Conservation (phyloP, 495 filamentous ascomycete species). For the Neurospora intermedia region DNA sequence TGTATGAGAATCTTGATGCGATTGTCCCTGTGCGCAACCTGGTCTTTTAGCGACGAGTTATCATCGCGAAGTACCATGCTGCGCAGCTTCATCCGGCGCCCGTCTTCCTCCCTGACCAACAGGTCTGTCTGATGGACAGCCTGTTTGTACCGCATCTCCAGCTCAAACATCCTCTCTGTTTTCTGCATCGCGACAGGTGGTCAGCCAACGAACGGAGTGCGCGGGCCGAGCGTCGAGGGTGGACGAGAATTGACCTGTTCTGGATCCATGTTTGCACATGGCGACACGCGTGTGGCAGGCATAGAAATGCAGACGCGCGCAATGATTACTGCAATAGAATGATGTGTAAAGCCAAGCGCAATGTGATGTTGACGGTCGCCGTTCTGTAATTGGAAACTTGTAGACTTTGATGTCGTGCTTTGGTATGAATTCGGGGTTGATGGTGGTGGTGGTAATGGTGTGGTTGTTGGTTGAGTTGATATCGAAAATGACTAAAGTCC, state of each 20-base stretch:
- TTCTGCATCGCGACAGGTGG: constrained; percentile 13
- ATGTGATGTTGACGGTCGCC: not conserved
- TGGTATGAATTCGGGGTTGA: not conserved
- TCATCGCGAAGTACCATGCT: constrained; percentile 61
- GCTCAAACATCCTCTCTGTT: constrained; percentile 27
- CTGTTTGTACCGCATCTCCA: constrained; percentile 59
- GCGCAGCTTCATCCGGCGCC: constrained; percentile 53
- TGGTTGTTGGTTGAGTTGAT: not conserved
- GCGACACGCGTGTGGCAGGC: constrained; percentile 23
- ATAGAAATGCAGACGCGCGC: constrained; percentile 10
- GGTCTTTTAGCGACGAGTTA: constrained; percentile 33
- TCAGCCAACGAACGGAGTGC: constrained; percentile 1
- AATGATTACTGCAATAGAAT: not conserved
- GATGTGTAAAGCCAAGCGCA: not conserved
- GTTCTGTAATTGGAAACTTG: not conserved
- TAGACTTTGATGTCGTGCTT: not conserved
- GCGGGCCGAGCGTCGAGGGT: not conserved
- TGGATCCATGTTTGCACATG: constrained; percentile 29
- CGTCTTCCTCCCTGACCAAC: constrained; percentile 56
- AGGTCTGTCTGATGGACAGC: constrained; percentile 45
- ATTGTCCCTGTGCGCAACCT: constrained; percentile 35
- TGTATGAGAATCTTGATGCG: constrained; percentile 50
- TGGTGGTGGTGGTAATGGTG: not conserved
- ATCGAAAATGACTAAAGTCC: not conserved
- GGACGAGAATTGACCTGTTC: constrained; percentile 23